Conservation (phyloP, 306 rosid genomes). For the Inga leiocalycina region DNA sequence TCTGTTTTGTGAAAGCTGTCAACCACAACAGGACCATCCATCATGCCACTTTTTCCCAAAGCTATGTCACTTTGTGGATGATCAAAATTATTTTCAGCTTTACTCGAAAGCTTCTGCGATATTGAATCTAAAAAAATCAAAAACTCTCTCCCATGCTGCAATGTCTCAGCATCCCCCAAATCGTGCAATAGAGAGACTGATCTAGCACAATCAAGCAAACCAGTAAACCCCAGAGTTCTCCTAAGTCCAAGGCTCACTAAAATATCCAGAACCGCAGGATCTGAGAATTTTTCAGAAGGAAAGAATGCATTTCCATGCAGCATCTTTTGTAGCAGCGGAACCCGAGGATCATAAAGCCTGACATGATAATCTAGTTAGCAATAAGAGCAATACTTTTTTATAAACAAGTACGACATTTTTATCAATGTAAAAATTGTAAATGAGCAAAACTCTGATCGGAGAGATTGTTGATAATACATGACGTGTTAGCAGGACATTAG, state of each 20-base stretch:
- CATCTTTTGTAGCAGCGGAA: constrained; percentile 63
- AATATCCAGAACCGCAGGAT: constrained; percentile 67
- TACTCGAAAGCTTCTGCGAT: constrained; percentile 58
- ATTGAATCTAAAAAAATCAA: constrained; percentile 66
- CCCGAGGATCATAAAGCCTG: constrained; percentile 99
- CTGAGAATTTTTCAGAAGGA: constrained; percentile 78
- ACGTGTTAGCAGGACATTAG: constrained; percentile 16
- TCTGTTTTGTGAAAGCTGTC: constrained; percentile 43
- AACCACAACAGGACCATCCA: constrained; percentile 36
- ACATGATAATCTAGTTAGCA: constrained; percentile 42
- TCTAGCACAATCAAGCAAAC: constrained; percentile 93
- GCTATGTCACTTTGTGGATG: constrained; percentile 43
- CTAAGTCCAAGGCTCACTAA: constrained; percentile 83
- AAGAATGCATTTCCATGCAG: constrained; percentile 71
- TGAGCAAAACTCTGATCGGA: constrained; percentile 23
- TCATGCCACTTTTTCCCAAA: constrained; percentile 27
- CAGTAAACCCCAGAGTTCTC: constrained; percentile 80
- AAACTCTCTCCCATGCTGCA: constrained; percentile 57
- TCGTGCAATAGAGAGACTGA: constrained; percentile 74
- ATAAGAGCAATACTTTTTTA: constrained; percentile 19
- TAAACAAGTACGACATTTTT: constrained; percentile 11
- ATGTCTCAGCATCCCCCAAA: constrained; percentile 56
- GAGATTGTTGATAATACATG: constrained; percentile 25
- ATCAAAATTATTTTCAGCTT: constrained; percentile 44
- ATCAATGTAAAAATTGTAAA: neutral